Conservation (phyloP, 345 rosid species). For the Eucalyptus sp. region DNA sequence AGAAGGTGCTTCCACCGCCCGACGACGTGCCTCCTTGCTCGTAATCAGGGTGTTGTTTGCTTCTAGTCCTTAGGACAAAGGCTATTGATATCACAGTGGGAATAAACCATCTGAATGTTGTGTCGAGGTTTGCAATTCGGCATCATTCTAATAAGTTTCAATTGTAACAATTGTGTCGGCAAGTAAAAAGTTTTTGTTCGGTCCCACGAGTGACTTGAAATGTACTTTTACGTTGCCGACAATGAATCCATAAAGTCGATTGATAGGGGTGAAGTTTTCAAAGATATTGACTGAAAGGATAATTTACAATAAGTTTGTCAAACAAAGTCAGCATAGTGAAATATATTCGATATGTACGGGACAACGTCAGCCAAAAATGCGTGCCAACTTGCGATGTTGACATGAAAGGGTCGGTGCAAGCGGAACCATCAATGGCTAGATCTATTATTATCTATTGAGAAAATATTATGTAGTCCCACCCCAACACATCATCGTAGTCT, state of each 20-base stretch:
- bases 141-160: not conserved
- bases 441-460: not conserved
- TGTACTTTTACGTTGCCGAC: not conserved
- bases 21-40: not conserved
- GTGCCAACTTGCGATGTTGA: not conserved
- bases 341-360: not conserved
- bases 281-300: not conserved
- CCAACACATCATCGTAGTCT: not conserved
- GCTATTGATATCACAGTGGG: not conserved
- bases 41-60: not conserved
- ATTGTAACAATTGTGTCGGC: not conserved
- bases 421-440: not conserved
- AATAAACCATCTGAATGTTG: not conserved
- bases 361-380: not conserved
- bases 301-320: not conserved
- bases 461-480: not conserved
- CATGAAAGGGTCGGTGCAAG: not conserved
- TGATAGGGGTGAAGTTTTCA: not conserved
- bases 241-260: not conserved
- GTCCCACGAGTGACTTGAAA: not conserved
- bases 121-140: not conserved
- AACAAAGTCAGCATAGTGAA: not conserved
- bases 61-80: not conserved
- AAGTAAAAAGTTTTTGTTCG: not conserved
- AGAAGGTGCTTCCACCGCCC: not conserved